Base-by-base conservation (phyloP, 176 grass and related monocot genomes). In the Cenchrus purpureus region DNA sequence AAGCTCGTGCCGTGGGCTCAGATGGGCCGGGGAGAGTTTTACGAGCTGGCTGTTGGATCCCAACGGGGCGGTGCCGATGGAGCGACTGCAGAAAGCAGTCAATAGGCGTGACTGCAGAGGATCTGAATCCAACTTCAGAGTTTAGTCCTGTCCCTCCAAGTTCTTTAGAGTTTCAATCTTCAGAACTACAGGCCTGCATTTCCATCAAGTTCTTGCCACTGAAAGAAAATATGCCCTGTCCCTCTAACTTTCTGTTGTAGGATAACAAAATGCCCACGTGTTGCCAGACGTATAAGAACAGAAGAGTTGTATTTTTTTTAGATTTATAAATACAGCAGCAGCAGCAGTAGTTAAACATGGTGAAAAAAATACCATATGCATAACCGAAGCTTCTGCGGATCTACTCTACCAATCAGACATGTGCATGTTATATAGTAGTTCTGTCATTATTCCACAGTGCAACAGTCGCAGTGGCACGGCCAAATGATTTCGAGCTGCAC, bases 401-500 rank as follows among this genome's bases (percentile, higher is more conserved):
- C 22, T 50, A 37, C 44, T 34, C 50, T 25, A 19, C 50, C 79
- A 46, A 71, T 79, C 61, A 29, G 40, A 58, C 66, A 81, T 42
- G 66, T 60, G 17, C 56, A 34, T 11, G 11, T 16, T 65, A 17
- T 55, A 22, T 34, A 34, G 34, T 34, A 34, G 16, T 54, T 75
- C 51, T 66, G 65, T 63, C 17, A 11, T 15, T 25, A 11, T 15
- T 25, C 48, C 17, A 56, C 10, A 44, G 19, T 55, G 8, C n/a
- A 67, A 8, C 5, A 22, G 31, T 54, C 11, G 40, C 46, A 42
- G 17, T 64, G 22, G 15, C 42, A 7, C 14, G 66, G 14, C 17
- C 46, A 14, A 60, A 49, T 76, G 71, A 82, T 76, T 68, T 50
- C 9, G 40, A 81, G 25, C 71, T 50, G 85, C 49, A 37, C 44